These are phyloP conservation scores for Massariosphaeria phaeospora DNA, from an alignment of 495 filamentous ascomycete species.

Conservation along the genomic window DNA sequence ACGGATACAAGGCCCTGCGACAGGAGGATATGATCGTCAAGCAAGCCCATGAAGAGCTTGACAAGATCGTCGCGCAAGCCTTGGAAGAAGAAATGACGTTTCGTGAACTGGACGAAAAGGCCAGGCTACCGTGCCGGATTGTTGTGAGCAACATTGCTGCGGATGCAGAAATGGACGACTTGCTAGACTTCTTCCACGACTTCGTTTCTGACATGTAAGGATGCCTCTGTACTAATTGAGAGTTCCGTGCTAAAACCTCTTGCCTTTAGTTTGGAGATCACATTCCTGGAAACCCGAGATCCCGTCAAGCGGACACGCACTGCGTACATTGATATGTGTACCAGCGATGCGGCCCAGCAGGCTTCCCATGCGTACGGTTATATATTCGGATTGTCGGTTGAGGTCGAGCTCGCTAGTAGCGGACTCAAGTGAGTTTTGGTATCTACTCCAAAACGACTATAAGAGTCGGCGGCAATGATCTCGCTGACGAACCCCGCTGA, in stretches of 20 bases:
- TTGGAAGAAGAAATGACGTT: constrained; percentile 1
- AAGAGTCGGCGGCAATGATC: too few relatives aligned
- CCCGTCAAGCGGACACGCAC: constrained; percentile 5
- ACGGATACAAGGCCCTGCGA: constrained; percentile 4
- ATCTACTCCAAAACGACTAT: too few relatives aligned
- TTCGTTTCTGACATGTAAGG: constrained; percentile 2
- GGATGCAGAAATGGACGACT: constrained; percentile 8
- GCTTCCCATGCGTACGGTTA: not conserved
- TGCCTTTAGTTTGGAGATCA: not conserved
- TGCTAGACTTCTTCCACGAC: not conserved
- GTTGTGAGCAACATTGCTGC: constrained; percentile 19
- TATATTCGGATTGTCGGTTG: constrained; percentile 9
- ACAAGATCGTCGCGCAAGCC: not conserved
- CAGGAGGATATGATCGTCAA: not conserved
- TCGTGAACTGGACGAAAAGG: not conserved
- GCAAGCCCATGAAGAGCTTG: not conserved
- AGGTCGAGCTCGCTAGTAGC: not conserved
- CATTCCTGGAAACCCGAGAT: not conserved
- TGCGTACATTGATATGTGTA: constrained; percentile 5
- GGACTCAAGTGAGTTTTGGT: too few relatives aligned
- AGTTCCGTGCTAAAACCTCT: not conserved
- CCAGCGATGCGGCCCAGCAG: not conserved
- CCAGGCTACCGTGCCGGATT: not conserved
- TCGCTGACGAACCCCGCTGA: too few relatives aligned
- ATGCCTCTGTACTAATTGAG: not conserved